Evolutionary conservation across 1,284 basidiomycete species (phyloP).

Genomic region (Ceratobasidium sp.): DNA sequence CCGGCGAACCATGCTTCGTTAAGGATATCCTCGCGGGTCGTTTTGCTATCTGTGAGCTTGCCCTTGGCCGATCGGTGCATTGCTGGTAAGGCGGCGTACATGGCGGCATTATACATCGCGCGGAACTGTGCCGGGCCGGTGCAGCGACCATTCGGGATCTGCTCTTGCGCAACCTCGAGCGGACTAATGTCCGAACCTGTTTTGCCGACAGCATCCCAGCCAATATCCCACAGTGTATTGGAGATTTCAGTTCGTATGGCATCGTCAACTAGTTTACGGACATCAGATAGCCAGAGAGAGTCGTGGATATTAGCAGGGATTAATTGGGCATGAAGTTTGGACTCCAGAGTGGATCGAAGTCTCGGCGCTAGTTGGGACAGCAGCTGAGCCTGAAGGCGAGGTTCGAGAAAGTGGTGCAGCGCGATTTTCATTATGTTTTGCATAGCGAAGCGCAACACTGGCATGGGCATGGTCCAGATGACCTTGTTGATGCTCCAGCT

Average conservation of each 20-base stretch:
- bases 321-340: background rate
- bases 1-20: conserved; percentile 1
- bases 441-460: background rate
- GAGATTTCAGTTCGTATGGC: background rate
- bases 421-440: background rate
- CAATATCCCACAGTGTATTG: conserved; percentile 12
- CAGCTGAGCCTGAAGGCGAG: background rate
- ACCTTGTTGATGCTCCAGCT: background rate
- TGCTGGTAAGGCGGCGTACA: conserved; percentile 18
- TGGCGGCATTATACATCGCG: conserved; percentile 2
- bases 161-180: background rate
- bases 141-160: too few relatives aligned
- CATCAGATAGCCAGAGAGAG: background rate
- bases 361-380: background rate
- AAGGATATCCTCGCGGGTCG: background rate
- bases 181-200: background rate
- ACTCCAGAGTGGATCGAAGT: background rate
- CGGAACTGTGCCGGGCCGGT: background rate
- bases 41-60: background rate
- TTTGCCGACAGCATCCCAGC: background rate
- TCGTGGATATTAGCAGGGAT: background rate
- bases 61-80: background rate
- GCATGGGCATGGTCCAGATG: background rate
- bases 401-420: background rate
- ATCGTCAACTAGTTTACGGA: background rate